Base-by-base conservation (phyloP, 352 stramenopile genomes). In the Phytophthora cryptogea region DNA sequence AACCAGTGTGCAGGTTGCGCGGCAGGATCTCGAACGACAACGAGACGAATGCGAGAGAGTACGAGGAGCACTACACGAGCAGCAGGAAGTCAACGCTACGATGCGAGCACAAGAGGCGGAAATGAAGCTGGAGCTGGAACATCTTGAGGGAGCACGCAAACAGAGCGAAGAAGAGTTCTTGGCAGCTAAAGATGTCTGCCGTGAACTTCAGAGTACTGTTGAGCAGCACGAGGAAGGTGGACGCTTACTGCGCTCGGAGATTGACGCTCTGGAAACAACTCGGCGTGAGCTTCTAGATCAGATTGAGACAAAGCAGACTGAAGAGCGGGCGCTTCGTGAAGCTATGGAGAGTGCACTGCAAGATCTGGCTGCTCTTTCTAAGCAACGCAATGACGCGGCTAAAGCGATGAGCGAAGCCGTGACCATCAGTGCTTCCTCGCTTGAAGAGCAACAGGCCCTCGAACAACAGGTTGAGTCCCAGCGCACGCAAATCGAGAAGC, bases 361-460 rank as follows among this genome's bases (percentile, higher is more conserved):
- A 0, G 86, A 94, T 35, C 46, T 94, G 0, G 69, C 85, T 26
- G 68, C 57, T 1, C 55, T 94, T 13, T 90, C 85, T 0, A 70
- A 72, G 11, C 83, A 94, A 45, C 80, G 86, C 27, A 93, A 94
- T 37, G 83, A 94, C 23, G 86, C 80, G 0, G 78, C 84, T 0
- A 83, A 82, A 14, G 83, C 86, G 0, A 93, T 94, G 86, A 92
- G 90, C 47, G 86, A 93, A 46, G 86, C 86, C 17, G 83, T 94
- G 33, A 88, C 78, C 7, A 91, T 93, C 56, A 92, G 82, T 43
- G 86, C 83, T 13, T 90, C 78, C 7, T 89, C 86, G 0, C 57
- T 94, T 0, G 83, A 94, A 28, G 86, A 94, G 50, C 86, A 94
- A 36, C 81, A 93, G 42, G 63, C 70, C 3, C 65, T 94, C 7